Evolutionary conservation across 345 rosid species (phyloP).

Genomic region (Gossypium arboreum): DNA sequence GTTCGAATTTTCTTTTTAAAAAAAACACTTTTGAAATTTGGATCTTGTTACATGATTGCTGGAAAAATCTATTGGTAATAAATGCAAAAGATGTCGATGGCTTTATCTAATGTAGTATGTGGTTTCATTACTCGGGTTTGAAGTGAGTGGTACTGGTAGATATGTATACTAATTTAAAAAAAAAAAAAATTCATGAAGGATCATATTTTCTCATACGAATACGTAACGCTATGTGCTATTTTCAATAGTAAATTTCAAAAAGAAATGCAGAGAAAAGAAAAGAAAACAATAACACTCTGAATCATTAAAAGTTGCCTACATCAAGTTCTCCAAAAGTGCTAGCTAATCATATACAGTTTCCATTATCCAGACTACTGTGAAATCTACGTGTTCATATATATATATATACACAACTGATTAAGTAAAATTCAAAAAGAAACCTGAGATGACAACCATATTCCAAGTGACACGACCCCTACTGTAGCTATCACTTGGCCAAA

Average conservation of each 20-base stretch:
- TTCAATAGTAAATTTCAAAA: background rate
- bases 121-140: background rate
- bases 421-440: slow-evolving; percentile 33
- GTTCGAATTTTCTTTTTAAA: background rate
- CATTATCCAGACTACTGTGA: background rate
- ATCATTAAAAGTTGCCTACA: background rate
- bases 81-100: background rate
- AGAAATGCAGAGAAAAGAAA: background rate
- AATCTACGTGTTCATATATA: background rate
- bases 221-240: background rate
- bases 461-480: slow-evolving; percentile 61
- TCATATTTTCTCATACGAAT: no score
- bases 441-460: slow-evolving; percentile 74
- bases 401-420: background rate
- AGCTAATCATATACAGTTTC: slow-evolving; percentile 7
- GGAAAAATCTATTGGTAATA: background rate
- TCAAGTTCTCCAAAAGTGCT: background rate
- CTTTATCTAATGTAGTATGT: no score
- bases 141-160: background rate
- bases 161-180: no score
- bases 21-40: no score
- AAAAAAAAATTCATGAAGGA: no score
- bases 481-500: slow-evolving; percentile 75
- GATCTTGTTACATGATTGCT: background rate
- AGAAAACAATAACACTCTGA: background rate